Base-by-base conservation (phyloP, 345 rosid species). In the Excoecaria cochinchinensis region DNA sequence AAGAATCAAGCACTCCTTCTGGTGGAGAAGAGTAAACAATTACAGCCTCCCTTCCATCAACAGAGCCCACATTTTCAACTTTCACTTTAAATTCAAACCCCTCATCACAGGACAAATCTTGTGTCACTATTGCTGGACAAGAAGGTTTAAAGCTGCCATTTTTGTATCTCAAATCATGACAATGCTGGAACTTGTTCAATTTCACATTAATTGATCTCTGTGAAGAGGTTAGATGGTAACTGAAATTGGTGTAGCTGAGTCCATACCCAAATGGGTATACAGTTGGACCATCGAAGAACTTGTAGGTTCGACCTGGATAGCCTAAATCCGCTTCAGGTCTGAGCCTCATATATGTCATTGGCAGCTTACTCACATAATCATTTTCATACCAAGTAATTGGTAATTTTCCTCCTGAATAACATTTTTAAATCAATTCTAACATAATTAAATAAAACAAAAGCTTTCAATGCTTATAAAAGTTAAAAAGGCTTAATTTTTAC, bases 221-320 rank as follows among this genome's bases (percentile, higher is more conserved):
- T 8, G 74, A 8, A 0, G 74, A 25, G 1, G n/a, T 42, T 13
- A 83, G 1, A 0, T 11, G 58, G 72, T 81, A 78, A 1, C 7
- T 51, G 52, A 86, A 88, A 0, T 10, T 22, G 0, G 91, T 84
- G 81, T 85, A 90, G 74, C 92, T 87, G 1, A 86, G 84, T 24
- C 95, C 90, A 13, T 86, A 59, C 14, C 91, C 88, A 51, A 90
- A 90, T 39, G 88, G 86, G 67, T 78, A 89, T 22, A 87, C 79
- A 0, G 85, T 81, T 1, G 89, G 60, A 12, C 91, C n/a, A n/a
- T n/a, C n/a, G n/a, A n/a, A n/a, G n/a, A n/a, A n/a, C n/a, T n/a
- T n/a, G n/a, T n/a, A n/a, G n/a, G n/a, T n/a, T n/a, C n/a, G n/a
- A n/a, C n/a, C n/a, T n/a, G n/a, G n/a, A n/a, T n/a, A n/a, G n/a